These are phyloP conservation scores for Pleurostoma richardsiae DNA, from an alignment of 2,329 filamentous ascomycete species.

Conservation along the genomic window DNA sequence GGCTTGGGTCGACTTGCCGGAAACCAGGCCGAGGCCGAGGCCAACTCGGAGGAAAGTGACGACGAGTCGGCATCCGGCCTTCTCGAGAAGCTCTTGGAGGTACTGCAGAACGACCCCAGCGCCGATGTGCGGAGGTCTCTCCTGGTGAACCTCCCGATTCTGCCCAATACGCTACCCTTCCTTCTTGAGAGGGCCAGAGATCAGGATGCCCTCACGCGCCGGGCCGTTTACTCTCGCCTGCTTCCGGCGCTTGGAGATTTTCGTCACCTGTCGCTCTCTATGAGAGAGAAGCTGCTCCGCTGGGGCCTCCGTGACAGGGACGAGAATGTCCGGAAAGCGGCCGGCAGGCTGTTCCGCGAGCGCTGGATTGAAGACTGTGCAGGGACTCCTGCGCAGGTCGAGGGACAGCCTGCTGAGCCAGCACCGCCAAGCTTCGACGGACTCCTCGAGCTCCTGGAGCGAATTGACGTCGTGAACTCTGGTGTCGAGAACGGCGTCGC, in stretches of 20 bases:
- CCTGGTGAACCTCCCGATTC: conserved; percentile 83
- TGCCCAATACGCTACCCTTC: conserved; percentile 76
- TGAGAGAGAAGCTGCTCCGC: conserved; percentile 90
- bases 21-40: conserved; percentile 67
- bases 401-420: conserved; percentile 50
- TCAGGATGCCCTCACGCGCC: conserved; percentile 75
- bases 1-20: conserved; percentile 82
- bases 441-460: conserved; percentile 83
- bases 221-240: conserved; percentile 81
- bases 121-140: conserved; percentile 88
- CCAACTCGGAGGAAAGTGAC: conserved; percentile 65
- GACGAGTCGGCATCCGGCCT: conserved; percentile 65
- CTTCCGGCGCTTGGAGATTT: conserved; percentile 91
- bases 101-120: conserved; percentile 89
- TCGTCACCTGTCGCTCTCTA: conserved; percentile 83
- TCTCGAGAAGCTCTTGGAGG: conserved; percentile 77
- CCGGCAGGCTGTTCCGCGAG: conserved; percentile 83
- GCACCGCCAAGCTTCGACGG: conserved; percentile 72
- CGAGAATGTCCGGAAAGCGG: conserved; percentile 88
- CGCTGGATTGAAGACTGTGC: conserved; percentile 98
- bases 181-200: conserved; percentile 89
- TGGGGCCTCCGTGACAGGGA: conserved; percentile 95
- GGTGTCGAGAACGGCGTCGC: conserved; percentile 87
- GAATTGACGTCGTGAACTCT: conserved; percentile 88
- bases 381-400: conserved; percentile 55